Conservation (phyloP, 2,329 filamentous ascomycete genomes). For the Colletotrichum limetticola region DNA sequence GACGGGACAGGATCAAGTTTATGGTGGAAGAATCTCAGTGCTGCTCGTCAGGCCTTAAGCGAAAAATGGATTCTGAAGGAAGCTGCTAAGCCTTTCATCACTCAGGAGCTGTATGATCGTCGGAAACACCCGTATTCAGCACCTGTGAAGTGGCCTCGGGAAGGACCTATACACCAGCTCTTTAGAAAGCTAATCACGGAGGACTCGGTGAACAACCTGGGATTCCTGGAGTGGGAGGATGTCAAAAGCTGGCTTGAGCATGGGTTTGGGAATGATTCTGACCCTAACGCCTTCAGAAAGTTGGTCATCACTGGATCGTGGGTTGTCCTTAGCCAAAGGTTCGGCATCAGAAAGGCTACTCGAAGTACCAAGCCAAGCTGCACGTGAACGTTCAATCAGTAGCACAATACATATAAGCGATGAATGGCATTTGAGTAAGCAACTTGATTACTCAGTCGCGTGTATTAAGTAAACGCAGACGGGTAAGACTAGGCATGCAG, state of each 20-base stretch:
- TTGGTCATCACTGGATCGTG: constrained; percentile 13
- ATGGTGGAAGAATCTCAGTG: constrained; percentile 31
- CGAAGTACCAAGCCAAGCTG: background rate
- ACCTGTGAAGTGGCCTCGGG: constrained; percentile 51
- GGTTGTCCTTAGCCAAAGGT: constrained; percentile 29
- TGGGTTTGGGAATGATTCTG: constrained; percentile 50
- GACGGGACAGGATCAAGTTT: constrained; percentile 23
- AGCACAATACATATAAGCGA: too few species aligned
- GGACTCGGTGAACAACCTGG: constrained; percentile 49
- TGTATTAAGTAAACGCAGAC: too few species aligned
- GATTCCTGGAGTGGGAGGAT: constrained; percentile 52
- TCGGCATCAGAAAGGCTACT: constrained; percentile 15
- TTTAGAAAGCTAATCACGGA: constrained; percentile 46
- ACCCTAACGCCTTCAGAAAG: constrained; percentile 36
- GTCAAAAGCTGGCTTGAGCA: constrained; percentile 41
- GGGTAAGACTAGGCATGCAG: background rate
- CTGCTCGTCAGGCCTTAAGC: constrained; percentile 40
- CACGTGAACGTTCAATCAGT: background rate
- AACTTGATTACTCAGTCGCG: too few species aligned
- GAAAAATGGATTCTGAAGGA: constrained; percentile 65
- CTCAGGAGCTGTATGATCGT: constrained; percentile 59
- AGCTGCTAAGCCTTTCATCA: constrained; percentile 48
- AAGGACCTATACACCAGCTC: constrained; percentile 54
- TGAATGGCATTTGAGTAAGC: too few species aligned
- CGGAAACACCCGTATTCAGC: constrained; percentile 61